Base-by-base conservation (phyloP, 2,329 filamentous ascomycete species). In the Blastomyces emzantsi region DNA sequence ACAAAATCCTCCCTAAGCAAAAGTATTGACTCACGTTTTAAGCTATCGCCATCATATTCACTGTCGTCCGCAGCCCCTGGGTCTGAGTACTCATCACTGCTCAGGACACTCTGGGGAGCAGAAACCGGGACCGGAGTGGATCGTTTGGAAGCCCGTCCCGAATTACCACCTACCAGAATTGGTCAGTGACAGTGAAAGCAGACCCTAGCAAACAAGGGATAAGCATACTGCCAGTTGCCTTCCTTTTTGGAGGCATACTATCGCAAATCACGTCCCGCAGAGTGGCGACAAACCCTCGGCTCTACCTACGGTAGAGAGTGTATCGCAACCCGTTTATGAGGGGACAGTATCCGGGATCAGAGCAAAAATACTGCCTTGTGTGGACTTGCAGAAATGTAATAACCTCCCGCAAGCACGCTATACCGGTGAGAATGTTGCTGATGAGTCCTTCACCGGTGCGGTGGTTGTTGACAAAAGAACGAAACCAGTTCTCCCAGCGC, bases 211-310 rank as follows among this genome's bases (percentile, higher is more conserved):
- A 71, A 68, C 67, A 70, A 66, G 64, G 25, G 63, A 33, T 56
- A 66, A 69, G 68, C 75, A 75, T 79, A 81, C 80, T 79, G 62
- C 79, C 77, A 68, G 78, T 70, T 65, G 87, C 87, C 78, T 90
- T 90, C 72, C 88, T 83, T 78, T 91, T 91, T 22, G 82, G 80
- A 67, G 88, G 84, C 88, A 91, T 90, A 64, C 68, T 73, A 41
- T 43, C 56, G 41, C 28, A 22, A 54, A 49, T 51, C 47, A 30
- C 60, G 30, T 28, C 45, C 19, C 17, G 39, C 33, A 25, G 47
- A 39, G 63, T 17, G 45, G 43, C 28, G 52, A 57, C 25, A 39
- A 49, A 30, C 57, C 22, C 13, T 47, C 19, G 5, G 43, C 9
- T n/a, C 30, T 36, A 36, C 28, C 28, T n/a, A 47, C 19, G 17